Conservation (phyloP, 345 rosid genomes). For the Camelina laxa region DNA sequence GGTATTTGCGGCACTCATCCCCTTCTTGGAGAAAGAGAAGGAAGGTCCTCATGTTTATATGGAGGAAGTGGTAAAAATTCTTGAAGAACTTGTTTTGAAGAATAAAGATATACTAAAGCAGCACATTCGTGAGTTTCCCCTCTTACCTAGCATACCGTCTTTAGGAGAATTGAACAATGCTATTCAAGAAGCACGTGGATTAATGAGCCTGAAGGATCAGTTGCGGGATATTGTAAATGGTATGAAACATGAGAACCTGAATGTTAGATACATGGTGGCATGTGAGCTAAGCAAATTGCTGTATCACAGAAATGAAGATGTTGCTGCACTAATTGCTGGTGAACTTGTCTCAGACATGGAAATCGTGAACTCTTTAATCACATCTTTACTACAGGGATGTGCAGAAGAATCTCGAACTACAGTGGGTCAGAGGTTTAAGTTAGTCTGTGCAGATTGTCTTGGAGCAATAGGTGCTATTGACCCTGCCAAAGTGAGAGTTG, state of each 20-base stretch:
- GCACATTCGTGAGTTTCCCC: conserved; percentile 90
- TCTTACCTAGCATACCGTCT: conserved; percentile 78
- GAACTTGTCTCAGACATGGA: conserved; percentile 86
- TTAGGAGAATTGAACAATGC: conserved; percentile 81
- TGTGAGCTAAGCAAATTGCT: conserved; percentile 93
- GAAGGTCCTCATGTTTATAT: conserved; percentile 56
- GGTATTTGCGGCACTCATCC: conserved; percentile 93
- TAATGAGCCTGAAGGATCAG: conserved; percentile 85
- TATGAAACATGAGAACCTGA: conserved; percentile 90
- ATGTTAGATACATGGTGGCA: conserved; percentile 95
- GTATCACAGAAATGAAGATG: conserved; percentile 67
- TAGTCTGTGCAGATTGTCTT: conserved; percentile 92
- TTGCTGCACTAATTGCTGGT: conserved; percentile 71
- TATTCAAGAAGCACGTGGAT: conserved; percentile 92
- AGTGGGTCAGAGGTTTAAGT: conserved; percentile 89
- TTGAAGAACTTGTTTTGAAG: conserved; percentile 88
- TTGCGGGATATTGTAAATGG: conserved; percentile 75
- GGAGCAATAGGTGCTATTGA: conserved; percentile 98
- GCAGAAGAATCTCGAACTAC: conserved; percentile 95
- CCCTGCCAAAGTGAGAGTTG: conserved; percentile 87
- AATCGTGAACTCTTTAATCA: conserved; percentile 76
- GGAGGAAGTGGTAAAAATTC: conserved; percentile 75
- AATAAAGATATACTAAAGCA: conserved; percentile 77
- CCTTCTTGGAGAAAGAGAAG: conserved; percentile 80
- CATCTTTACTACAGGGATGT: conserved; percentile 87